Evolutionary conservation across 257 asterid species (phyloP).

Genomic region (Verbascum thapsus): DNA sequence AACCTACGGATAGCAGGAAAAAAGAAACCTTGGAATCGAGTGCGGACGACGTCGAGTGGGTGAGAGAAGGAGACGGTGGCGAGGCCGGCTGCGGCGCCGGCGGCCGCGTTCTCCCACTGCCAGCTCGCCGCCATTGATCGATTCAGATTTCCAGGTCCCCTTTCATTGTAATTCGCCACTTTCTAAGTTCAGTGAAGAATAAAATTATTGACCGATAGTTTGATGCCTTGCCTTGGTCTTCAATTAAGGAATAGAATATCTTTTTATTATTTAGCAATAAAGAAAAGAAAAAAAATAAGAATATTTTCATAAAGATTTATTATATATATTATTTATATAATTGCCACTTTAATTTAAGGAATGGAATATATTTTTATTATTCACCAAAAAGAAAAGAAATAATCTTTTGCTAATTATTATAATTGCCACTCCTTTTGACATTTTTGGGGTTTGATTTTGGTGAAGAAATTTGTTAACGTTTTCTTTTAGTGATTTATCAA

Average conservation of each 20-base stretch:
- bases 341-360: too few species aligned
- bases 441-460: too few species aligned
- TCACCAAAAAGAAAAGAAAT: not conserved
- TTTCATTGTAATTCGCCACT: constrained; percentile 16
- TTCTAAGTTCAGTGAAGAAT: not conserved
- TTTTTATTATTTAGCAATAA: not conserved
- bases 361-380: too few species aligned
- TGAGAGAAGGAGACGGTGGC: constrained; percentile 83
- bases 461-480: too few species aligned
- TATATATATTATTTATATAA: too few species aligned
- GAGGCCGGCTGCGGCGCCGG: constrained; percentile 88
- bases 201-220: not conserved
- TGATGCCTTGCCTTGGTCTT: too few species aligned
- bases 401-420: not conserved
- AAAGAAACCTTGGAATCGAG: constrained; percentile 82
- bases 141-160: constrained; percentile 18
- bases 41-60: constrained; percentile 95
- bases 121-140: constrained; percentile 57
- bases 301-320: too few species aligned
- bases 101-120: constrained; percentile 98
- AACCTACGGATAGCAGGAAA: not conserved
- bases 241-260: constrained; percentile 15
- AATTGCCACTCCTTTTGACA: too few species aligned
- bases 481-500: too few species aligned
- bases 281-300: too few species aligned